Evolutionary conservation across 495 filamentous ascomycete genomes (phyloP).

Genomic region (Penicillium pulvis): DNA sequence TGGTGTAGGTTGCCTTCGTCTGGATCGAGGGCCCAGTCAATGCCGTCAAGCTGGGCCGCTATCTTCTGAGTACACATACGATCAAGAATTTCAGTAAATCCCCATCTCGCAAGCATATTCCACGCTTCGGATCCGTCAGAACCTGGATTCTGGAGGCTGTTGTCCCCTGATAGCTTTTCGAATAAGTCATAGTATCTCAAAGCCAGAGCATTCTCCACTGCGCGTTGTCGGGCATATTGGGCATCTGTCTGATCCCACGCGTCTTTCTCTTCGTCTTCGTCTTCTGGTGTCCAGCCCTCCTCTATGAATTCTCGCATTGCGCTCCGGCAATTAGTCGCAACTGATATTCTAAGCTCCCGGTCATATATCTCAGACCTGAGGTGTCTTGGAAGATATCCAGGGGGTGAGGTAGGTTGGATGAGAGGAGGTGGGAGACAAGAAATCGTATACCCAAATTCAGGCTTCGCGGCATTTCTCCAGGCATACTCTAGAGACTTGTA

Average conservation of each 20-base stretch:
- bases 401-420: background rate
- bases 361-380: background rate
- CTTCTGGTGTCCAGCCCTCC: background rate
- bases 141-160: background rate
- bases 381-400: background rate
- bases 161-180: constrained; percentile 1
- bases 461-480: constrained; percentile 1
- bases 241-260: background rate
- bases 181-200: constrained; percentile 16
- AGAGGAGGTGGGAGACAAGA: background rate
- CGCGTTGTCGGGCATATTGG: background rate
- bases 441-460: constrained; percentile 1
- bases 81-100: constrained; percentile 10
- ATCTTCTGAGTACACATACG: constrained; percentile 9
- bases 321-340: background rate
- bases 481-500: background rate
- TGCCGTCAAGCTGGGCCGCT: constrained; percentile 13
- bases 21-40: constrained; percentile 7
- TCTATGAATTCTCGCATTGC: background rate
- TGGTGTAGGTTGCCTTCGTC: background rate
- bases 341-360: background rate
- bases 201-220: background rate
- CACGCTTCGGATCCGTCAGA: background rate
- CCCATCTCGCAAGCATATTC: constrained; percentile 10
- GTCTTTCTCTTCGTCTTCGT: background rate